phyloP scores from a whole-genome alignment of 495 filamentous ascomycete genomes.

The Glarea lozoyensis region DNA sequence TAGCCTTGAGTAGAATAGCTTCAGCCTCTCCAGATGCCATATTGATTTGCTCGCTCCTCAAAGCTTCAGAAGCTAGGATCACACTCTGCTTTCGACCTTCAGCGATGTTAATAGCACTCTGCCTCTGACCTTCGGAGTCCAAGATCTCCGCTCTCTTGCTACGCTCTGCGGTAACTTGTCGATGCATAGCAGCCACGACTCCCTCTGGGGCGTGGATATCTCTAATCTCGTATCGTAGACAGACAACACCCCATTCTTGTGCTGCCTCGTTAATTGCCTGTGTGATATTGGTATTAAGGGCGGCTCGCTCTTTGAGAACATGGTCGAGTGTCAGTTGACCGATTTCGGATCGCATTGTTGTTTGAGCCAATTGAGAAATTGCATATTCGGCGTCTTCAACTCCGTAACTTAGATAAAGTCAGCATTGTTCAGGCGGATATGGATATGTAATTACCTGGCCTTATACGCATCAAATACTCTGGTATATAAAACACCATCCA shows the following conservation, averaged over 20 bases:
- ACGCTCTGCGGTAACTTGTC: constrained; percentile 92
- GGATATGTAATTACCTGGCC: constrained; percentile 54
- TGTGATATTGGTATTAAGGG: constrained; percentile 95
- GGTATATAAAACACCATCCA: constrained; percentile 93
- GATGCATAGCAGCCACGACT: constrained; percentile 95
- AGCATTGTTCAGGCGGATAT: background rate
- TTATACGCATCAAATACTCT: constrained; percentile 96
- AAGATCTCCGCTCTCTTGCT: constrained; percentile 96
- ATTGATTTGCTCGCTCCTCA: constrained; percentile 86
- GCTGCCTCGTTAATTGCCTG: constrained; percentile 97
- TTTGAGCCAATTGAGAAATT: constrained; percentile 95
- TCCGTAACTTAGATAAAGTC: constrained; percentile 58
- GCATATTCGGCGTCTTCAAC: constrained; percentile 99
- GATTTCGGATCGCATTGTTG: constrained; percentile 97
- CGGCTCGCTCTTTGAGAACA: constrained; percentile 91
- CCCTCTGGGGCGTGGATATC: constrained; percentile 94
- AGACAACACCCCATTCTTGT: constrained; percentile 91
- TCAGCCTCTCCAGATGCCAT: constrained; percentile 83
- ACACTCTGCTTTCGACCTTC: constrained; percentile 94
- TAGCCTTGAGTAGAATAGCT: constrained; percentile 77
- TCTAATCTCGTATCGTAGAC: constrained; percentile 93
- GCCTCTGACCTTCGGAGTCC: constrained; percentile 89
- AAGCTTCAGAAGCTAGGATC: constrained; percentile 90
- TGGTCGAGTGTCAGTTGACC: constrained; percentile 94
- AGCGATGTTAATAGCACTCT: constrained; percentile 96